These are phyloP conservation scores for Thielaviopsis punctulata DNA, from an alignment of 2,329 filamentous ascomycete genomes.

Conservation along the genomic window DNA sequence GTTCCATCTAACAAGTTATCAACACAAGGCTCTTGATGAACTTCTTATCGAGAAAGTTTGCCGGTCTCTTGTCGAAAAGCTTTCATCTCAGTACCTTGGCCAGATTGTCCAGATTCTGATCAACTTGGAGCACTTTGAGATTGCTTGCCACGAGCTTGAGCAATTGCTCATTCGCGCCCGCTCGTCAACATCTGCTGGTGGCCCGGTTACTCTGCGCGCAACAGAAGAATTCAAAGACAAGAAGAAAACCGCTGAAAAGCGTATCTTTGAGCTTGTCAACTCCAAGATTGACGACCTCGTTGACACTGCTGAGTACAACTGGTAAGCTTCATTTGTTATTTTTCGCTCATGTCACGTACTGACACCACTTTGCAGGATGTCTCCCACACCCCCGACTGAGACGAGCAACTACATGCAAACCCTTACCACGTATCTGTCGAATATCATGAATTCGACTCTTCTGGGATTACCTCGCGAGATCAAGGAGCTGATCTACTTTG, in stretches of 20 bases:
- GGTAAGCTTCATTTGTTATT: conserved; percentile 28
- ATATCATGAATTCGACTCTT: conserved; percentile 91
- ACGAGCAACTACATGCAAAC: conserved; percentile 93
- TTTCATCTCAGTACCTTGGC: conserved; percentile 84
- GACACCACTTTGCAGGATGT: conserved; percentile 23
- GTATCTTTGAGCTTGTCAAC: conserved; percentile 96
- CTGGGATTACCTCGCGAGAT: conserved; percentile 88
- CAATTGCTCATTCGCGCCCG: conserved; percentile 69
- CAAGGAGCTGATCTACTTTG: conserved; percentile 95
- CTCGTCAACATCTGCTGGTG: conserved; percentile 64
- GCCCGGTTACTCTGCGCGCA: conserved; percentile 61
- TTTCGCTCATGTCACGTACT: conserved; percentile 10
- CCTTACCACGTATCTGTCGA: conserved; percentile 76
- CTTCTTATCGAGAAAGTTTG: conserved; percentile 89
- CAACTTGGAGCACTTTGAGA: conserved; percentile 93
- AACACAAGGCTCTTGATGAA: conserved; percentile 66
- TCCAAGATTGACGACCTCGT: conserved; percentile 97
- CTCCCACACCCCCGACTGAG: conserved; percentile 43
- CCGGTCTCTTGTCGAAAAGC: conserved; percentile 68
- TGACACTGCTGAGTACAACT: conserved; percentile 94
- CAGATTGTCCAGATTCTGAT: conserved; percentile 98
- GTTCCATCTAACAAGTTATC: neutral
- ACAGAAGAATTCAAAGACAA: conserved; percentile 76
- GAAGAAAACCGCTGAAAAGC: conserved; percentile 91
- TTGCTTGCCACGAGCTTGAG: conserved; percentile 78